Evolutionary conservation across 2,329 filamentous ascomycete species (phyloP), one percentile per base, ranked within the genome.

Genomic region (Juglanconis sp.): DNA sequence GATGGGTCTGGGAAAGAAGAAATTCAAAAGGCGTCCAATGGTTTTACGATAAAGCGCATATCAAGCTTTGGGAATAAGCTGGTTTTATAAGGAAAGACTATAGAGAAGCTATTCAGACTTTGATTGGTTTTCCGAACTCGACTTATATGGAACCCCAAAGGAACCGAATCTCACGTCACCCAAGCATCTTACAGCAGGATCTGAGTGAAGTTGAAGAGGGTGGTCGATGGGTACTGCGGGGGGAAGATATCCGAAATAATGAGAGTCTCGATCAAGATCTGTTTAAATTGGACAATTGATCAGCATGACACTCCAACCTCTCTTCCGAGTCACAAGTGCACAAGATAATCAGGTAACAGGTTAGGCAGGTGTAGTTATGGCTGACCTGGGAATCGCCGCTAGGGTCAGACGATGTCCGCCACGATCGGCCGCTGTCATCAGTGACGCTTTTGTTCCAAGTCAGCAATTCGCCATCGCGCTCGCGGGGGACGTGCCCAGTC

Each of bases 181-280:
- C 24, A 24, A 13, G 38, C 17, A 9, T 5, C 9, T 47, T n/a
- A 47, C n/a, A 24, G n/a, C 15, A 47, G 5, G 13, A 47, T 5
- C 44, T 47, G 44, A 47, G 49, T 42, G 17, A 58, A 58, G 38
- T 53, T 58, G 49, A 58, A 58, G 13, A 53, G 49, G 4, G 35
- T 30, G 4, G n/a, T n/a, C 4, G 32, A 15, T 17, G 56, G 56
- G 44, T 58, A 53, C n/a, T 32, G n/a, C 7, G 56, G 56, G 31
- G 56, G 56, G 24, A 24, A 58, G 6, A 53, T 53, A 0, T n/a
- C 2, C 9, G 48, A 4, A 5, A 58, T 53, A 34, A 58, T n/a
- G 32, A 58, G 13, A 3, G 36, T 24, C 1, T 58, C 8, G 17
- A 53, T 24, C 38, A 46, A 30, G 24, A 58, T 58, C 56, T 58